Percentiles rank a stretch among this genome's conserved stretches.
Conservation (phyloP, 2,329 filamentous ascomycete species). For the Hawksworthiomyces lignivorus region DNA sequence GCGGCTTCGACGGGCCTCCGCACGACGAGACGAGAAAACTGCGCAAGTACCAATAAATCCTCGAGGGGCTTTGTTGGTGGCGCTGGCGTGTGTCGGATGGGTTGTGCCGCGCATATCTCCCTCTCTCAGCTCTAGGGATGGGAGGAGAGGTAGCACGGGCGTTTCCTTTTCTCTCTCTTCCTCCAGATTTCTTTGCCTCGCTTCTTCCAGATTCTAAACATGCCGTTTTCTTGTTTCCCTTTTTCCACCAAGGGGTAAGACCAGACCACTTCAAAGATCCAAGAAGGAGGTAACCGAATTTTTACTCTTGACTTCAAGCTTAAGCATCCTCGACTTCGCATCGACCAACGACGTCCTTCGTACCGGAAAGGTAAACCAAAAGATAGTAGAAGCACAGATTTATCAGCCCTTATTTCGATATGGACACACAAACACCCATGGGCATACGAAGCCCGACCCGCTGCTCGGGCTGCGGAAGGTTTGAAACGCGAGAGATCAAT, state of each 20-base stretch:
- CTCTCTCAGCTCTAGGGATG: no score
- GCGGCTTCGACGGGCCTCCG: conserved; percentile 67
- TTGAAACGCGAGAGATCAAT: no score
- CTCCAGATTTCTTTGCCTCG: not conserved
- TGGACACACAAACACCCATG: no score
- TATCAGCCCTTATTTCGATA: no score
- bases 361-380: no score
- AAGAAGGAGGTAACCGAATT: not conserved
- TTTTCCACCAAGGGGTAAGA: conserved; percentile 13
- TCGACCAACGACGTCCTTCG: no score
- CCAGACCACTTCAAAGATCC: not conserved
- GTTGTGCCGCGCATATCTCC: conserved; percentile 28
- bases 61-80: no score
- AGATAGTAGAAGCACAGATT: no score
- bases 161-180: not conserved
- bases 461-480: no score
- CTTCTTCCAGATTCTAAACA: conserved; percentile 15
- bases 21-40: conserved; percentile 71
- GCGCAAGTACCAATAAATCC: conserved; percentile 50
- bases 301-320: not conserved
- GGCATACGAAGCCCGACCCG: no score
- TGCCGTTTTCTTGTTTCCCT: conserved; percentile 13
- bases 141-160: not conserved
- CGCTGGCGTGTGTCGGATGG: conserved; percentile 39
- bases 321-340: no score